These are phyloP conservation scores for Pythium myriotylum DNA, from an alignment of 352 stramenopile genomes.

Conservation along the genomic window DNA sequence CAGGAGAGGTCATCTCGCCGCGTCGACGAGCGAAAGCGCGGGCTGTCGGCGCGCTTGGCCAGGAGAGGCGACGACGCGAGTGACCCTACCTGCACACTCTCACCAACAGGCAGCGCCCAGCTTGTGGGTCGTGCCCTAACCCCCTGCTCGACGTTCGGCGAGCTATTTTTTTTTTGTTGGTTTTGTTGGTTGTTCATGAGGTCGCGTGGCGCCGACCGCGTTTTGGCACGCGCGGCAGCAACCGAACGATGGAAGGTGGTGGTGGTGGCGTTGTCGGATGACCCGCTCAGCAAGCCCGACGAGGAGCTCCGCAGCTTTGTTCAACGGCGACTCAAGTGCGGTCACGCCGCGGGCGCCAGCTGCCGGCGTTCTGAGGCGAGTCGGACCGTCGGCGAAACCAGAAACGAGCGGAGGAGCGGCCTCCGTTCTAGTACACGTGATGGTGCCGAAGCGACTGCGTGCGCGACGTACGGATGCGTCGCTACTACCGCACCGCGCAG, in stretches of 20 bases:
- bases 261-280: neutral
- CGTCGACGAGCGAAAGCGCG: too few species aligned
- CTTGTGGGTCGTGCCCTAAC: neutral
- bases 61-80: neutral
- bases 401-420: neutral
- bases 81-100: neutral
- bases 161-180: too few species aligned
- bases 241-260: neutral
- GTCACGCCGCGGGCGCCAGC: neutral
- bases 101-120: conserved; percentile 1
- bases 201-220: too few species aligned
- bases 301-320: neutral
- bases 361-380: neutral
- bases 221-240: neutral
- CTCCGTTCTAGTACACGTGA: neutral
- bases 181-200: too few species aligned
- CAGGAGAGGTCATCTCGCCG: neutral
- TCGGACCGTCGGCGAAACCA: neutral
- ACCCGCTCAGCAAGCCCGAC: neutral
- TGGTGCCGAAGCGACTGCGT: too few species aligned
- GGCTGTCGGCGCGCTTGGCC: neutral
- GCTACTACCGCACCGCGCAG: too few species aligned
- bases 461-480: too few species aligned
- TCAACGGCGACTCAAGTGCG: neutral
- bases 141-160: neutral